Base-by-base conservation (phyloP, 2,329 filamentous ascomycete genomes). In the Colletotrichum viniferum region DNA sequence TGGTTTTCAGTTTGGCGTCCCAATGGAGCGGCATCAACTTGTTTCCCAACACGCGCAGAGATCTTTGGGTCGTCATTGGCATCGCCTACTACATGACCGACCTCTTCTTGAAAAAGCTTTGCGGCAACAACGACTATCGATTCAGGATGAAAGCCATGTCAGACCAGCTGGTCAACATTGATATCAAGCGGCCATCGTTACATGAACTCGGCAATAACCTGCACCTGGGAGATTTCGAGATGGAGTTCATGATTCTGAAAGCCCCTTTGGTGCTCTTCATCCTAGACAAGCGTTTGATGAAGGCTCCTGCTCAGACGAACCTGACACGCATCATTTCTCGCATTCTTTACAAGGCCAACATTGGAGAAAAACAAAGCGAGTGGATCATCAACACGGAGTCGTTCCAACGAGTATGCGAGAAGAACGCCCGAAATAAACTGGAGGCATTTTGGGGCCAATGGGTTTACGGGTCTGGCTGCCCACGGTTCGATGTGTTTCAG, bases 21-120 rank as follows among this genome's bases (percentile, higher is more conserved):
- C 97, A 99, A 83, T 99, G 96, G 94, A 95, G 97, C 78, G 97
- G 97, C 18, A 94, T 99, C 77, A 96, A 96, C 81, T 94, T 99
- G 78, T 93, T 98, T 63, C 94, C 97, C 1, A 95, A 96, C 81
- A 92, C 94, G 55, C 91, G 93, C 21, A 89, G 90, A 67, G 97
- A 99, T 83, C 92, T 93, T 69, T 99, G 97, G 97, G 92, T 97
- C 24, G 93, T 96, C 14, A 90, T 97, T 69, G 97, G 96, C 16
- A 94, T 97, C 62, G 94, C 96, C 1, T 96, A 96, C 87, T 99
- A 95, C 86, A 98, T 99, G 90, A 96, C 96, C 2, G 96, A 98
- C 79, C 90, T 95, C 5, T 98, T 98, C 84, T 95, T 98, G 90
- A 95, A 93, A 82, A 93, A 92, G 78, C 88, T 99, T 4, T 97